phyloP scores from a whole-genome alignment of 1,284 basidiomycete genomes.

The Fomitopsis palustris region DNA sequence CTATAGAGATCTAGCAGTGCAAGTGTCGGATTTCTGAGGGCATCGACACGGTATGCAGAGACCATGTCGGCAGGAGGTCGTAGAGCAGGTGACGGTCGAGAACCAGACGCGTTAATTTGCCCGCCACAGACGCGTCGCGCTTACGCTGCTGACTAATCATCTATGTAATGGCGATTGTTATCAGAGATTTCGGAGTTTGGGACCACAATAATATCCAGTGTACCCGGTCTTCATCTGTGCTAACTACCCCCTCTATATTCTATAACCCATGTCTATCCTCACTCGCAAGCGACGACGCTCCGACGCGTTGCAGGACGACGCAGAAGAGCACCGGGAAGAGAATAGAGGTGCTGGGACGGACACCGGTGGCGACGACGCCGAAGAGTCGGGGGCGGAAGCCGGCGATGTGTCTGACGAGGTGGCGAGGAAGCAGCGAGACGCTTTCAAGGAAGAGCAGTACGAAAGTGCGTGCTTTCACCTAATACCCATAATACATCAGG shows the following conservation, averaged over 20 bases:
- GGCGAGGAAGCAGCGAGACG: conserved; percentile 55
- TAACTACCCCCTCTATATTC: no score
- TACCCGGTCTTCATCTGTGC: no score
- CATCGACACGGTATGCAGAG: conserved; percentile 45
- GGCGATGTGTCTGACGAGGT: conserved; percentile 2
- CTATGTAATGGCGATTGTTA: background rate
- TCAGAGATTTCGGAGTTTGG: background rate
- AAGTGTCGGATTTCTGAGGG: conserved; percentile 44
- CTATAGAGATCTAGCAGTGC: conserved; percentile 46
- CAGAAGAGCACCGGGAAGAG: background rate
- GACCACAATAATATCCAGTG: no score
- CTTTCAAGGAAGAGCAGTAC: conserved; percentile 75
- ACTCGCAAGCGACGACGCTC: background rate
- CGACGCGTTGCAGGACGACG: background rate
- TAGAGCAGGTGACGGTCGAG: background rate
- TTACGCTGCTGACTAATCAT: background rate
- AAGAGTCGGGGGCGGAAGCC: background rate
- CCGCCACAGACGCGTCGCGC: conserved; percentile 8
- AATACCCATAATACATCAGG: background rate
- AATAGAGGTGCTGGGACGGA: background rate
- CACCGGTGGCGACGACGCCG: background rate
- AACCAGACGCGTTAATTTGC: background rate
- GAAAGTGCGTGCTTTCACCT: conserved; percentile 51
- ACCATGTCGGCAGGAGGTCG: conserved; percentile 37
- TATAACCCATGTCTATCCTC: conserved; percentile 1